Percentiles rank a stretch among this genome's conserved stretches.
Conservation (phyloP, 1,284 basidiomycete genomes). For the Crocinoboletus sp. region DNA sequence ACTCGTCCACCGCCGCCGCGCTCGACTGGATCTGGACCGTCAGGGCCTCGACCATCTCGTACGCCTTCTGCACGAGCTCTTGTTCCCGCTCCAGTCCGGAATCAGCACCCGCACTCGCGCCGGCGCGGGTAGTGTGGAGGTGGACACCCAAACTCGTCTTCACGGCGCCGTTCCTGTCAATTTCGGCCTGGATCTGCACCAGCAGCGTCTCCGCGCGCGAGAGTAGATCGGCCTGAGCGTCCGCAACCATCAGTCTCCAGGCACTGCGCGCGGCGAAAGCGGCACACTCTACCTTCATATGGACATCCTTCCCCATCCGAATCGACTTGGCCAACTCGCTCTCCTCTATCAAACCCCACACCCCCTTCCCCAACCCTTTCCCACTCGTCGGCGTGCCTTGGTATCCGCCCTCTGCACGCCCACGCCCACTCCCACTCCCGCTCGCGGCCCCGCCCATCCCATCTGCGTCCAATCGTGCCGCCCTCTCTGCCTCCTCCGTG, state of each 20-base stretch:
- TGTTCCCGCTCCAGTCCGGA: constrained; percentile 20
- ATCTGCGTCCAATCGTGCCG: constrained; percentile 16
- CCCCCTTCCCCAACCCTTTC: constrained; percentile 52
- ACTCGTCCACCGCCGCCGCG: constrained; percentile 47
- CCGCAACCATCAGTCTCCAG: too few relatives aligned
- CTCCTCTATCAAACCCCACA: constrained; percentile 79
- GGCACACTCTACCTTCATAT: constrained; percentile 41
- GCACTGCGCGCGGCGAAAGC: too few relatives aligned
- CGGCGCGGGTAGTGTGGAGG: neutral
- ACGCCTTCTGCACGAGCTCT: too few relatives aligned
- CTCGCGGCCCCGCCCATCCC: neutral
- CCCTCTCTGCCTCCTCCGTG: constrained; percentile 74
- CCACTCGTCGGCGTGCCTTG: constrained; percentile 25
- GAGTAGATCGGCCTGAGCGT: constrained; percentile 12
- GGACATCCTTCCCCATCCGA: constrained; percentile 51
- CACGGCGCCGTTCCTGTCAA: neutral
- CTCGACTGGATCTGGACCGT: constrained; percentile 47
- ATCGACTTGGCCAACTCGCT: constrained; percentile 71
- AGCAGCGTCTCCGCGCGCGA: constrained; percentile 46
- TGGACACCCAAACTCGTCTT: neutral
- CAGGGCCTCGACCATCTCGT: constrained; percentile 54
- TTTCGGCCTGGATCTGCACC: constrained; percentile 39
- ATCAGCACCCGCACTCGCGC: neutral
- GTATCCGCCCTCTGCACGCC: constrained; percentile 1
- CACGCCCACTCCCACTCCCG: neutral